These are phyloP conservation scores for Ophioceras dolichostomum DNA, from an alignment of 2,329 filamentous ascomycete species.

Conservation along the genomic window DNA sequence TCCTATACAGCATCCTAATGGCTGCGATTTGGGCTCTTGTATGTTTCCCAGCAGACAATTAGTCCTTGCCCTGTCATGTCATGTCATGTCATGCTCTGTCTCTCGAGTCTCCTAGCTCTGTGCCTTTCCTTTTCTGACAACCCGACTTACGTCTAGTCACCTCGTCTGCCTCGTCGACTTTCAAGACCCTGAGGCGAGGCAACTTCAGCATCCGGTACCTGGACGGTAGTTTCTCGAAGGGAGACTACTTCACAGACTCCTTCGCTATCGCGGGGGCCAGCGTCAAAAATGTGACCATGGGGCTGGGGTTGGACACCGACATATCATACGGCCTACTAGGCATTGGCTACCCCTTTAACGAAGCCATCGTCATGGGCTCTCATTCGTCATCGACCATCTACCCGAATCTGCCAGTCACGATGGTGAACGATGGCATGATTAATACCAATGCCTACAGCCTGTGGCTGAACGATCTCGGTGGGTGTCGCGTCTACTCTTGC, in stretches of 20 bases:
- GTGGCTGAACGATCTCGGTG: constrained; percentile 46
- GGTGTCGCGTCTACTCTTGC: constrained; percentile 2
- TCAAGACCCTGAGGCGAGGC: constrained; percentile 24
- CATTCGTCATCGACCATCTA: constrained; percentile 21
- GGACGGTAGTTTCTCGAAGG: constrained; percentile 41
- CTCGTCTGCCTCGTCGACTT: constrained; percentile 31
- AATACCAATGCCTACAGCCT: constrained; percentile 58
- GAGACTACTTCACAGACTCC: constrained; percentile 44
- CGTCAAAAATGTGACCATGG: constrained; percentile 45
- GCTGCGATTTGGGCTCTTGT: constrained; percentile 15
- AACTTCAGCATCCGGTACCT: constrained; percentile 50
- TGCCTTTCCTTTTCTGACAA: too few species aligned
- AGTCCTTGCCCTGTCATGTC: too few species aligned
- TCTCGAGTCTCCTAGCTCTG: too few species aligned
- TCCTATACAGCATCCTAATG: constrained; percentile 3
- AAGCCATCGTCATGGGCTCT: constrained; percentile 27
- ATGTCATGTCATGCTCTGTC: too few species aligned
- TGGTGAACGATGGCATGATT: constrained; percentile 52
- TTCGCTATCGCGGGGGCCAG: constrained; percentile 40
- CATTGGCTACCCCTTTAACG: constrained; percentile 45
- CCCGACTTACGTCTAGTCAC: constrained; percentile 28
- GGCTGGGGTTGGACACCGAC: constrained; percentile 39
- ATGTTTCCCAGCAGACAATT: too few species aligned
- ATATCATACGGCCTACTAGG: constrained; percentile 47
- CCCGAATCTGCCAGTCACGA: constrained; percentile 49